Base-by-base conservation (phyloP, 2,329 filamentous ascomycete genomes). In the Colletotrichum lindemuthianum region DNA sequence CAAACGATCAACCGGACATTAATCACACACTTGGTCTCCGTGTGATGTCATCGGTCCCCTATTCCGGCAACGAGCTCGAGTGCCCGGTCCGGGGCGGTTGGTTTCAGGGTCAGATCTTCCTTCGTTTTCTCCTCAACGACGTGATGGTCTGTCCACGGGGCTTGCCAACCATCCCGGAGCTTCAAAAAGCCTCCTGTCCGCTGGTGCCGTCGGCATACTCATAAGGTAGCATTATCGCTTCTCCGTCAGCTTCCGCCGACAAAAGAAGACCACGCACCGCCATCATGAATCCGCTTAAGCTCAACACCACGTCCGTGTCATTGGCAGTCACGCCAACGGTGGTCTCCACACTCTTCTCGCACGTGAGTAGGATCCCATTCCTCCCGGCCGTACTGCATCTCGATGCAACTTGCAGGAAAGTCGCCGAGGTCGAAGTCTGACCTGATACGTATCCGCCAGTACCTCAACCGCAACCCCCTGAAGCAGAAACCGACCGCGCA, bases 271-370 rank as follows among this genome's bases (percentile, higher is more conserved):
- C 24, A 24, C 24, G 24, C 24, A 41, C 15, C 13, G 48, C 12
- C 6, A 90, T 50, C 68, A 85, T 84, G 82, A 82, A 81, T 65
- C 66, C 66, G 39, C 57, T 67, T 12, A 74, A 74, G 59, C 86
- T 96, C 72, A 94, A 92, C 78, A 96, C 93, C 15, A 85, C 95
- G 43, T 89, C 91, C 12, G 90, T 98, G 65, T 88, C 90, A 61
- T 86, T 92, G 69, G 93, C 93, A 53, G 90, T 97, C 59, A 93
- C 93, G 67, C 95, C 96, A 11, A 93, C 92, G 4, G 91, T 97
- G 50, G 85, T 98, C 60, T 90, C 92, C 69, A 97, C 95, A 12
- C 89, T 95, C 68, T 83, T 98, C 71, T 90, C 90, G 63, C 96
- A 98, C 84, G 92, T 94, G 84, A 71, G 89, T 51, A 15, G 36